Evolutionary conservation across 2,329 filamentous ascomycete genomes (phyloP).

Genomic region (Pseudogymnoascus sp.): DNA sequence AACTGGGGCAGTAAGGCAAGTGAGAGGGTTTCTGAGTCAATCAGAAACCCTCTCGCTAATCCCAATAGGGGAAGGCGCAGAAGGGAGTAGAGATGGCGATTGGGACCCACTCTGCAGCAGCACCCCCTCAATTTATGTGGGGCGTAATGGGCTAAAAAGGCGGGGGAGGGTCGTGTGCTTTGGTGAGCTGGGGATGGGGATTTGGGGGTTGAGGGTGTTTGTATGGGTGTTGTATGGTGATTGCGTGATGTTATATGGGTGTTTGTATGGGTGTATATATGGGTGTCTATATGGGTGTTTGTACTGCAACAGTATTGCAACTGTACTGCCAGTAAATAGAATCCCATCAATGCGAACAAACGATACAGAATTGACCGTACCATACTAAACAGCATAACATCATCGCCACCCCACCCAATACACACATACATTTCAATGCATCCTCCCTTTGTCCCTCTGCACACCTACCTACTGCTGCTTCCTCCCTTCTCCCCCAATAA

Average conservation of each 20-base stretch:
- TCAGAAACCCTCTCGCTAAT: neutral
- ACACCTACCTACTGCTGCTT: neutral
- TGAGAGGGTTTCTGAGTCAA: neutral
- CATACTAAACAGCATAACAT: neutral
- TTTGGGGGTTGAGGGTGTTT: neutral
- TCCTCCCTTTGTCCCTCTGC: neutral
- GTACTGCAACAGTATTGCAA: neutral
- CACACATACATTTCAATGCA: neutral
- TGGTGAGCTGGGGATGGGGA: neutral
- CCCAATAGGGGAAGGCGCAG: neutral
- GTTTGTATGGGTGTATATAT: neutral
- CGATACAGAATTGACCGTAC: neutral
- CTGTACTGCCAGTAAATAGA: neutral
- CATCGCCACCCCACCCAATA: neutral
- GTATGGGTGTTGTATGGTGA: neutral
- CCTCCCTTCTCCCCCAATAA: neutral
- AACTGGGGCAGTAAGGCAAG: neutral
- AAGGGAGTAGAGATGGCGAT: neutral
- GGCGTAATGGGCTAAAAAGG: neutral
- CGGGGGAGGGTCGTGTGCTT: conserved; percentile 7
- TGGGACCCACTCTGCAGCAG: neutral
- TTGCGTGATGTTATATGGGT: neutral
- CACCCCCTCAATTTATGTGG: neutral
- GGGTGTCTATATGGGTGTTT: neutral
- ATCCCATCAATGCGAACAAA: neutral